These are phyloP conservation scores for Cynara cardunculus DNA, from an alignment of 129 eudicot genomes.

Conservation along the genomic window DNA sequence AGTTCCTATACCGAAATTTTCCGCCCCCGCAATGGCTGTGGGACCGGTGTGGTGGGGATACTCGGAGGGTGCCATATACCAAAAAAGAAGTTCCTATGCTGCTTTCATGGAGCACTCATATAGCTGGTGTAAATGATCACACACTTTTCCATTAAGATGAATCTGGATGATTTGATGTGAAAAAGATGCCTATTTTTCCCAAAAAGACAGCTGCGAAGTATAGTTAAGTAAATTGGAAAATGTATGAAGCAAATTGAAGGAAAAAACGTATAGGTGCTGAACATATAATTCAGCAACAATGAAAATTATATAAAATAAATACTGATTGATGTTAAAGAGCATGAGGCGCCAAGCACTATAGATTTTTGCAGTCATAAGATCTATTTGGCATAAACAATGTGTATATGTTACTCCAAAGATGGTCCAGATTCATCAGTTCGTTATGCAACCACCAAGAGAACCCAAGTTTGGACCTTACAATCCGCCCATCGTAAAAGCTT, in stretches of 20 bases:
- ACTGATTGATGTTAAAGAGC: background rate
- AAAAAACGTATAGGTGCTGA: background rate
- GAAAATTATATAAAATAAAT: background rate
- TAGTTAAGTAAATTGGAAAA: background rate
- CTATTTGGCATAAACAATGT: background rate
- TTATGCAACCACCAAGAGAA: background rate
- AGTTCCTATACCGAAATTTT: background rate
- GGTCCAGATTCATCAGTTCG: background rate
- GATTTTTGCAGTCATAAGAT: background rate
- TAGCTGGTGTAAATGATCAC: background rate
- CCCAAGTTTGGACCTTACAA: background rate
- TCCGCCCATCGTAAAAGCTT: no score
- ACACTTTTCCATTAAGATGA: no score
- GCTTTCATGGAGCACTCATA: background rate
- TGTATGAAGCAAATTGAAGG: background rate
- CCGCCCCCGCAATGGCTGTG: no score
- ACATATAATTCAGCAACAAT: background rate
- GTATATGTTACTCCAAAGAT: background rate
- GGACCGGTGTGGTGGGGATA: no score
- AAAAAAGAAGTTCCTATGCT: background rate
- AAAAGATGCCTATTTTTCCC: background rate
- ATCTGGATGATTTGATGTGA: background rate
- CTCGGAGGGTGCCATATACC: no score
- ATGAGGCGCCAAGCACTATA: background rate
- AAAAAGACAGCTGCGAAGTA: background rate